Conservation (phyloP, 2,329 filamentous ascomycete species). For the Paecilomyces variotii region DNA sequence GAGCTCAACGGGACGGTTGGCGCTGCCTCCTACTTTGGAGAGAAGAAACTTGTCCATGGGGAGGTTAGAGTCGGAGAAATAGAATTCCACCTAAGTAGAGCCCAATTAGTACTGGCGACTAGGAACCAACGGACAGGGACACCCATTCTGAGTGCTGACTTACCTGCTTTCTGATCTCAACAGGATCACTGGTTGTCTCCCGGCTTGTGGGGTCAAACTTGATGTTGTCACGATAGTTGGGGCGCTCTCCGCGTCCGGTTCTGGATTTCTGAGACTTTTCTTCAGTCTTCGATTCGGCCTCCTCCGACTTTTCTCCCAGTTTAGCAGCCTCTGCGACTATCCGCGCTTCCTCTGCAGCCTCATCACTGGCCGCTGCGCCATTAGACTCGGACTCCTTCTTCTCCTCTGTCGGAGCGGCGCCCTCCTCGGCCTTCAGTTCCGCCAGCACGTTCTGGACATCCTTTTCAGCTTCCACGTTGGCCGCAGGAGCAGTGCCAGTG, state of each 20-base stretch:
- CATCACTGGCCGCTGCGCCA: slow-evolving; percentile 5
- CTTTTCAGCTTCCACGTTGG: slow-evolving; percentile 37
- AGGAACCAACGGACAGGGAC: not conserved
- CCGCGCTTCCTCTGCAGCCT: slow-evolving; percentile 28
- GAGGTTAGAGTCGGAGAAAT: slow-evolving; percentile 89
- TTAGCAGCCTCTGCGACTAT: slow-evolving; percentile 31
- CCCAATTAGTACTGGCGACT: not conserved
- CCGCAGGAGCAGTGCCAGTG: slow-evolving; percentile 14
- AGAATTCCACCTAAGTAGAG: slow-evolving; percentile 71
- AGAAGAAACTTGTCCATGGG: slow-evolving; percentile 83
- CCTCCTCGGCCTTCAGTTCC: slow-evolving; percentile 33
- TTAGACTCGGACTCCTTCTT: slow-evolving; percentile 1
- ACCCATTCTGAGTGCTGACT: slow-evolving; percentile 8
- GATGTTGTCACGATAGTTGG: slow-evolving; percentile 46
- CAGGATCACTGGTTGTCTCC: slow-evolving; percentile 66
- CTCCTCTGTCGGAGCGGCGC: slow-evolving; percentile 1
- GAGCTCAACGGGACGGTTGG: slow-evolving; percentile 67
- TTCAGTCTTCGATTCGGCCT: slow-evolving; percentile 25
- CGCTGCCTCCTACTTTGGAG: slow-evolving; percentile 63
- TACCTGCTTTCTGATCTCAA: slow-evolving; percentile 77
- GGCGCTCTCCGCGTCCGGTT: slow-evolving; percentile 17
- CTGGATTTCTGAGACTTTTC: slow-evolving; percentile 13
- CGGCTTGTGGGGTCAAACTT: slow-evolving; percentile 64
- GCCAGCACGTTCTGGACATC: slow-evolving; percentile 39
- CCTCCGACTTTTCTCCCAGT: slow-evolving; percentile 29